These are phyloP conservation scores for Fusarium praegraminearum DNA, from an alignment of 2,329 filamentous ascomycete species.

Conservation along the genomic window DNA sequence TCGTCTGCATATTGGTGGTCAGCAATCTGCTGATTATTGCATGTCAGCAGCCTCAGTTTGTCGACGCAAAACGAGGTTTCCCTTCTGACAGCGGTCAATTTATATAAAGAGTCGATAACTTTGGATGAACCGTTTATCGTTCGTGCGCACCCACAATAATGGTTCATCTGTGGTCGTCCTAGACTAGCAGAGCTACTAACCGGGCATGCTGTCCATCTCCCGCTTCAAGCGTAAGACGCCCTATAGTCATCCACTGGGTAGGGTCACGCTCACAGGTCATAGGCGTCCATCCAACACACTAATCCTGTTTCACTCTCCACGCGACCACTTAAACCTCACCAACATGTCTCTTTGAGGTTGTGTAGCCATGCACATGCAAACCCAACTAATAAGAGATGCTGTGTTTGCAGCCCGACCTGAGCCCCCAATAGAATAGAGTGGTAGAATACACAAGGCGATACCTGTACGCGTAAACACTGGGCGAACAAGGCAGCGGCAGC, in stretches of 20 bases:
- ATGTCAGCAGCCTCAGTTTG: background rate
- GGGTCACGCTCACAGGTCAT: background rate
- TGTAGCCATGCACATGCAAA: background rate
- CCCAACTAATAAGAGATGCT: conserved; percentile 1
- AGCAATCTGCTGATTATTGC: conserved; percentile 18
- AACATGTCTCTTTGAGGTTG: background rate
- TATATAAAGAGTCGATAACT: background rate
- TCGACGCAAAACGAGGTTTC: background rate
- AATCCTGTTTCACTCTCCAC: background rate
- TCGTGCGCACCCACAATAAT: too few species aligned
- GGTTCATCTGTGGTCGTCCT: accelerated
- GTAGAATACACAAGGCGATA: conserved; percentile 8
- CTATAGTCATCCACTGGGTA: background rate
- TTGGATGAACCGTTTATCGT: background rate
- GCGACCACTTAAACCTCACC: background rate
- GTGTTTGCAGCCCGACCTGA: background rate
- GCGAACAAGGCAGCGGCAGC: conserved; percentile 14
- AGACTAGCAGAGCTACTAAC: background rate
- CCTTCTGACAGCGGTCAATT: too few species aligned
- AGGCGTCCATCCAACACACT: background rate
- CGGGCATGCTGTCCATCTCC: background rate
- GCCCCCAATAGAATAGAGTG: background rate
- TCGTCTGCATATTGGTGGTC: conserved; percentile 26
- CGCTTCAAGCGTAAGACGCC: background rate
- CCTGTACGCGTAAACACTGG: conserved; percentile 17